phyloP scores from a whole-genome alignment of 805 yeast species.

The Nakazawaea wickerhamii region DNA sequence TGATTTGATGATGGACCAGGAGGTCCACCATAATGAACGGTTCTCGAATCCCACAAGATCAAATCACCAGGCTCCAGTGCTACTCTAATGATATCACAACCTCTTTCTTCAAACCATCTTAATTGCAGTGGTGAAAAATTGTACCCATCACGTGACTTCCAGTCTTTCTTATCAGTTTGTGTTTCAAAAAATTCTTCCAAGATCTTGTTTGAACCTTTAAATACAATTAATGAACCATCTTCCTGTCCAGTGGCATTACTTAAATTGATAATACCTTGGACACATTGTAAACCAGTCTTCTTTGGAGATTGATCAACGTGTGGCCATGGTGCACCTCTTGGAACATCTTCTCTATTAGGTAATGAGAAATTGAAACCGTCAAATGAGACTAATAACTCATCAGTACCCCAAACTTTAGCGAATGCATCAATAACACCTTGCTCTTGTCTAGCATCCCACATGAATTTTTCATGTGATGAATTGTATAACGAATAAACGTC shows the following conservation, averaged over 20 bases:
- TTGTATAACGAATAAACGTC: conserved; percentile 19
- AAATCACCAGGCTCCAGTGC: conserved; percentile 30
- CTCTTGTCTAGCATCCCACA: conserved; percentile 30
- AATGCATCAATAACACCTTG: conserved; percentile 23
- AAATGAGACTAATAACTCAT: conserved; percentile 28
- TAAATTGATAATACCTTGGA: conserved; percentile 29
- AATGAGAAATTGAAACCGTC: conserved; percentile 27
- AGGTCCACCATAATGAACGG: conserved; percentile 26
- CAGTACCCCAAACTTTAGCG: conserved; percentile 27
- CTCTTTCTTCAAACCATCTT: conserved; percentile 24
- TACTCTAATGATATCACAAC: conserved; percentile 24
- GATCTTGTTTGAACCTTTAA: conserved; percentile 20
- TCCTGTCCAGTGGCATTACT: conserved; percentile 21
- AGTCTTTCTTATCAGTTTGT: conserved; percentile 16
- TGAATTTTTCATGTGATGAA: conserved; percentile 26
- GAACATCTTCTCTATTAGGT: conserved; percentile 20
- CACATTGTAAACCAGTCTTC: conserved; percentile 25
- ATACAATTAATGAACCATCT: conserved; percentile 29
- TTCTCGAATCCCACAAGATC: conserved; percentile 31
- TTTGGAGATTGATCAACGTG: conserved; percentile 31
- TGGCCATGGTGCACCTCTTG: conserved; percentile 22
- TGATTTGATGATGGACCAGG: conserved; percentile 22
- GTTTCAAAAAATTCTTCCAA: conserved; percentile 23
- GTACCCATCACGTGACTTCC: conserved; percentile 21
- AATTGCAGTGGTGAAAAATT: conserved; percentile 19